Evolutionary conservation across 352 stramenopile species (phyloP), one percentile per base, ranked within the genome.

Genomic region (Hyaloperonospora brassicae): DNA sequence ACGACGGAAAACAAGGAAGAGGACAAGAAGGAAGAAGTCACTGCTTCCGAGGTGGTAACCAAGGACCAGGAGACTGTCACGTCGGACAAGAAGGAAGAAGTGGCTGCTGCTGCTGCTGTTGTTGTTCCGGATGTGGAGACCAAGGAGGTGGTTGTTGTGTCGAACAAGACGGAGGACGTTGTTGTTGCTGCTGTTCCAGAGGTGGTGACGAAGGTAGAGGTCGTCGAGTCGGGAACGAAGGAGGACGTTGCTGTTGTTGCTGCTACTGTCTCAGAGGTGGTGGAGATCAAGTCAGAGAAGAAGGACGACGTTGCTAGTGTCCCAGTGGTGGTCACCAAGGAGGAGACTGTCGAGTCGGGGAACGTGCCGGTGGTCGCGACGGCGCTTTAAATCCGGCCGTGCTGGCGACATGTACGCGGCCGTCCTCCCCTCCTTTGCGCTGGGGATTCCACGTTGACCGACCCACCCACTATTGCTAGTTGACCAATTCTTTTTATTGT

Each of bases 31-130:
- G 43, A 49, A 36, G 43, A 39, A 38, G 24, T 13, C 5, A 13
- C 24, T 49, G 23, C 12, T 2, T 36, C 43, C 3, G 40, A 45
- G 14, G 17, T 24, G 40, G 36, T 12, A 1, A 11, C 36, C 54
- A 52, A 77, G 42, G 66, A 52, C 17, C 17, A 17, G 10, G 66
- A 69, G 55, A 54, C 49, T 23, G 52, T 57, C 6, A 57, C 70
- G 22, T 56, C 62, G 43, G 66, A 70, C 7, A 44, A 52, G 51
- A 42, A 57, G 14, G 63, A 60, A 34, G 39, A 61, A 31, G 24
- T 11, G 1, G 22, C 38, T 4, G 35, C 35, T 6, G 44, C 43
- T 40, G 55, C 27, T 34, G 35, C 35, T 6, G 44, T 38, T 40
- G 55, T 8, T 34, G 8, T 34, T 34, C 27, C 27, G 8, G 27